Percentiles rank a stretch among this genome's conserved stretches.
Evolutionary conservation across 305 asterid genomes (phyloP).

Genomic region (Fraxinus sp.): DNA sequence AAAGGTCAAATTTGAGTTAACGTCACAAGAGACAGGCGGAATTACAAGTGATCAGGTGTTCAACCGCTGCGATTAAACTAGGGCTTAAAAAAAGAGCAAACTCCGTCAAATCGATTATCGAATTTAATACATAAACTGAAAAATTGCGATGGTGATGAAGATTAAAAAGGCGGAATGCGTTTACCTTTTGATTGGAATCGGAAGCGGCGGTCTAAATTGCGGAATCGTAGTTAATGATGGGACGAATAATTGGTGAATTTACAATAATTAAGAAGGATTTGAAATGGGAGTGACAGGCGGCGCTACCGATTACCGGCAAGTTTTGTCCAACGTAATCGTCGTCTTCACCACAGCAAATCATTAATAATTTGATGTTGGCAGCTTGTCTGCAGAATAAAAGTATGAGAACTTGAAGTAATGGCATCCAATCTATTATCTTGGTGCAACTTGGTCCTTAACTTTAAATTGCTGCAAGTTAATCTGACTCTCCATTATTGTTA

Average conservation of each 20-base stretch:
- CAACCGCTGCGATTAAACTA: neutral
- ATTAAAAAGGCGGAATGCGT: neutral
- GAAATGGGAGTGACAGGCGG: constrained; percentile 18
- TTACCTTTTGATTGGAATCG: constrained; percentile 27
- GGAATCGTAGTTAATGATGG: neutral
- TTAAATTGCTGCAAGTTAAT: neutral
- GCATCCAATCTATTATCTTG: neutral
- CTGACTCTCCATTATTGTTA: neutral
- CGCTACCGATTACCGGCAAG: constrained; percentile 28
- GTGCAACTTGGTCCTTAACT: neutral
- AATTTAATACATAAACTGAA: constrained; percentile 1
- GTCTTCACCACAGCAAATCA: constrained; percentile 12
- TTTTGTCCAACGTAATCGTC: constrained; percentile 23
- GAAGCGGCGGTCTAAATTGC: constrained; percentile 13
- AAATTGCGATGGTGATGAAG: neutral
- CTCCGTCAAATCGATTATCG: neutral
- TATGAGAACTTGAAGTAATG: neutral
- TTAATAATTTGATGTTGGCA: neutral
- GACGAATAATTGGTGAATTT: constrained; percentile 2
- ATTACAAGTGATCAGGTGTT: neutral
- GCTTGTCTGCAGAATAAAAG: neutral
- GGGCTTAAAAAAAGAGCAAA: neutral
- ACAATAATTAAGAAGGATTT: neutral
- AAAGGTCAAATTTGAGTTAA: constrained; percentile 1
- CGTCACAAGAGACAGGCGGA: neutral